A percentile compares a stretch with the other conserved stretches of the same genome.
phyloP scores from a whole-genome alignment of 202 grass and related monocot genomes.

The Zoysia matrella region DNA sequence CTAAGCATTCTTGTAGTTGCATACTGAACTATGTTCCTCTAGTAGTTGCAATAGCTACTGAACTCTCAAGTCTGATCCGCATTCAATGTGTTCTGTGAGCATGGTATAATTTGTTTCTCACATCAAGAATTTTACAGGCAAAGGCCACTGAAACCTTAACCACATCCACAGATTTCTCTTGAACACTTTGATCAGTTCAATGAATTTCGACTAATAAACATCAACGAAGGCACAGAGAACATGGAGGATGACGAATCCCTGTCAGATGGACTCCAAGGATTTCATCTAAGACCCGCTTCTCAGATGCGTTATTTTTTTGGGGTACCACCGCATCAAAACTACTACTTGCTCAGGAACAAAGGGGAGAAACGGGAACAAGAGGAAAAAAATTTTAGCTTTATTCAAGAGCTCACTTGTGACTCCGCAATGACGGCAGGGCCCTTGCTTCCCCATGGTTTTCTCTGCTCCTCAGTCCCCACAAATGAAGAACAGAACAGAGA shows the following conservation, averaged over 20 bases:
- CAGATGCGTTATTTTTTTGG: conserved; percentile 53
- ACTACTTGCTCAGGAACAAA: conserved; percentile 38
- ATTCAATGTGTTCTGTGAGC: conserved; percentile 37
- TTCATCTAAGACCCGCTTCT: conserved; percentile 43
- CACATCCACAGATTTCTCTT: neutral
- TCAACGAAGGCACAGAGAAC: conserved; percentile 28
- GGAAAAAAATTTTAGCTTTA: conserved; percentile 43
- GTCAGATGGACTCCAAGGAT: conserved; percentile 25
- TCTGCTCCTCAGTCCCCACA: too few relatives aligned
- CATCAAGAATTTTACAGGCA: conserved; percentile 35
- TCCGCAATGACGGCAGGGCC: too few relatives aligned
- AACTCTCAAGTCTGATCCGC: conserved; percentile 31
- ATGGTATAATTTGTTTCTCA: conserved; percentile 33
- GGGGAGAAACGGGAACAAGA: conserved; percentile 25
- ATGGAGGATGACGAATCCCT: conserved; percentile 42
- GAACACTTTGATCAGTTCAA: conserved; percentile 16
- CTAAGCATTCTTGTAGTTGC: conserved; percentile 25
- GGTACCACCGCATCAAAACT: conserved; percentile 25
- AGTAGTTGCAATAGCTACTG: conserved; percentile 22
- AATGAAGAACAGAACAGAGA: too few relatives aligned
- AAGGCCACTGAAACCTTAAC: conserved; percentile 21
- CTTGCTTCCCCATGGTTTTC: too few relatives aligned
- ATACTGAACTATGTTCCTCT: too few relatives aligned
- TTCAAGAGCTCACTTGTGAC: conserved; percentile 34
- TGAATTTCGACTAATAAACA: conserved; percentile 32